Evolutionary conservation across 768 basidiomycete genomes (phyloP).

Genomic region (Auricularia sp.): DNA sequence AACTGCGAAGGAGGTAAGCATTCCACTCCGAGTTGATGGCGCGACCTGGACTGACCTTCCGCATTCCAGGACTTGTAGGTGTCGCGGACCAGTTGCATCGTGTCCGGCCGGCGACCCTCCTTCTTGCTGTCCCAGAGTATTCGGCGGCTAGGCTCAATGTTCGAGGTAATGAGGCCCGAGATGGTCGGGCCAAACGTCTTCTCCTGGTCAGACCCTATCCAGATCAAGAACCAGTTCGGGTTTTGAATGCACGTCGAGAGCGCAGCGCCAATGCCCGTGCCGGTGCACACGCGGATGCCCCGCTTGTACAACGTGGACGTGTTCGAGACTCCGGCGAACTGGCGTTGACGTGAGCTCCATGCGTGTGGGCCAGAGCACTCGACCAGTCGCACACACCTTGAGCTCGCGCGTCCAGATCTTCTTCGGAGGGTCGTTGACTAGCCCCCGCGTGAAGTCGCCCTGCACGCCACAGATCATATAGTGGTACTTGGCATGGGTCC

Average conservation of each 20-base stretch:
- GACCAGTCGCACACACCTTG: constrained; percentile 21
- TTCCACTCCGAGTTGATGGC: too few species aligned
- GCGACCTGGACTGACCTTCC: constrained; percentile 15
- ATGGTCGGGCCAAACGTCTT: constrained; percentile 37
- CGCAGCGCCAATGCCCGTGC: constrained; percentile 35
- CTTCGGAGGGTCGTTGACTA: constrained; percentile 31
- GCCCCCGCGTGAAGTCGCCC: constrained; percentile 33
- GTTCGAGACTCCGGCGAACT: constrained; percentile 36
- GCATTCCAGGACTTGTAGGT: constrained; percentile 27
- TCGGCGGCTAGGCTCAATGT: constrained; percentile 28
- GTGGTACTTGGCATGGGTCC: constrained; percentile 30
- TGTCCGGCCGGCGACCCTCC: constrained; percentile 29
- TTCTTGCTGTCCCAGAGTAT: constrained; percentile 34
- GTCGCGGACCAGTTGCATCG: constrained; percentile 28
- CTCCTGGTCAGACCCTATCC: constrained; percentile 36
- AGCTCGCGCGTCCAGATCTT: constrained; percentile 34
- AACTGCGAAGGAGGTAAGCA: constrained; percentile 14
- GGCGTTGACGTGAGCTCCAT: background rate
- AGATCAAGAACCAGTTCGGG: constrained; percentile 25
- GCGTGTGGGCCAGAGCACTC: background rate
- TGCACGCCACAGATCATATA: constrained; percentile 38
- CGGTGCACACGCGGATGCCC: constrained; percentile 36
- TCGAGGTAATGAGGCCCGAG: constrained; percentile 27
- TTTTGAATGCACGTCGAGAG: constrained; percentile 34
- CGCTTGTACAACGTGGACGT: constrained; percentile 33